Percentiles rank a stretch among this genome's conserved stretches.
phyloP scores from a whole-genome alignment of 768 basidiomycete genomes.

The Scleroderma bovista region DNA sequence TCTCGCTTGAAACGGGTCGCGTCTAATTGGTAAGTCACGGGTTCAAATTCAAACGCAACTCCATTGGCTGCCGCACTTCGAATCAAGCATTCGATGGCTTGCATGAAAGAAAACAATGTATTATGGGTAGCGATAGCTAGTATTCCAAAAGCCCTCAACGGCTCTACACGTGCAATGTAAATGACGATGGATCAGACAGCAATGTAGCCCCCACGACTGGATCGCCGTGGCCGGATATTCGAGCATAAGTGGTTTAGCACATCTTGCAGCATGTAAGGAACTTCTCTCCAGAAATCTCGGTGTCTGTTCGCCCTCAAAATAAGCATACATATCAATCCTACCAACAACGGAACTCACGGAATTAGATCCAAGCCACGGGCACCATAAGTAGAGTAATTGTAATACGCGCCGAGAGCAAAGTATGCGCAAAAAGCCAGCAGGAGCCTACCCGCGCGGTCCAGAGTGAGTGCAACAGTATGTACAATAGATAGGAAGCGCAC shows the following conservation, averaged over 20 bases:
- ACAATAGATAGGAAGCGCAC: conserved; percentile 40
- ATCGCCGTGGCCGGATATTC: conserved; percentile 59
- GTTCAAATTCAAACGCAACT: background rate
- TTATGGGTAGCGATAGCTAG: conserved; percentile 5
- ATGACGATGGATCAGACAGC: conserved; percentile 45
- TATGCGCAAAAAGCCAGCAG: conserved; percentile 64
- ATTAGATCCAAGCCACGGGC: conserved; percentile 78
- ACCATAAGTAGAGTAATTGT: conserved; percentile 85
- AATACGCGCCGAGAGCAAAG: conserved; percentile 75
- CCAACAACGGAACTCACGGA: conserved; percentile 51
- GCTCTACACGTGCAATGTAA: background rate
- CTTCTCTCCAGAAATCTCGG: conserved; percentile 87
- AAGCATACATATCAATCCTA: background rate
- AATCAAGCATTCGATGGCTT: background rate
- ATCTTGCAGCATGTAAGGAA: conserved; percentile 79
- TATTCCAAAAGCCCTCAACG: background rate
- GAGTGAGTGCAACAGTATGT: conserved; percentile 1
- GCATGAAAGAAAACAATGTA: conserved; percentile 6
- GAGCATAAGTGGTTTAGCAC: conserved; percentile 75
- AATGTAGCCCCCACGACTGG: conserved; percentile 69
- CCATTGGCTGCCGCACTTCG: background rate
- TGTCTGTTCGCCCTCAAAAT: conserved; percentile 47
- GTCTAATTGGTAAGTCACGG: background rate
- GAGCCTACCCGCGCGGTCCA: conserved; percentile 25
- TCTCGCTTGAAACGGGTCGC: background rate